phyloP scores from a whole-genome alignment of 2,329 filamentous ascomycete genomes.

The Raffaelea ambrosiae region DNA sequence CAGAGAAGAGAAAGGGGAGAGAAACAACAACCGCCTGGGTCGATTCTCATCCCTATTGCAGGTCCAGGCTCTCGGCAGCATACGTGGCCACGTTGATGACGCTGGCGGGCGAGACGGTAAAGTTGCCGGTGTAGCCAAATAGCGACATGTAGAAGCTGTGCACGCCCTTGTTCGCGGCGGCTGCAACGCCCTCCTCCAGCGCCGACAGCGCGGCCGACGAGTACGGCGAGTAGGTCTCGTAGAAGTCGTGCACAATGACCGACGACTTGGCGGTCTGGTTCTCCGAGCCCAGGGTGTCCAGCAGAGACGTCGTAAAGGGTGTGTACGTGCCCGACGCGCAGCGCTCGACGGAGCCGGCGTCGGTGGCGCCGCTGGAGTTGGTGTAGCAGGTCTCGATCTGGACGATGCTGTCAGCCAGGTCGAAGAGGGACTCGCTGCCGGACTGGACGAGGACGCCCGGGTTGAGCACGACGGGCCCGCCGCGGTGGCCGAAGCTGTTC shows the following conservation, averaged over 20 bases:
- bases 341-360: constrained; percentile 5
- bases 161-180: constrained; percentile 6
- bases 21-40: no score
- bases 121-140: constrained; percentile 10
- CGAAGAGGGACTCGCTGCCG: constrained; percentile 12
- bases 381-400: constrained; percentile 14
- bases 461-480: constrained; percentile 10
- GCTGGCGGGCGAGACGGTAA: constrained; percentile 7
- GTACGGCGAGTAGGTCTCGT: constrained; percentile 10
- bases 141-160: constrained; percentile 12
- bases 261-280: constrained; percentile 8
- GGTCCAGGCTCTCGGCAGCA: no score
- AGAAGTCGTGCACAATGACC: constrained; percentile 12
- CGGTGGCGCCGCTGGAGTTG: constrained; percentile 8
- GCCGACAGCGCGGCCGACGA: neutral
- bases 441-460: constrained; percentile 8
- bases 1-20: no score
- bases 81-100: constrained; percentile 9
- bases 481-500: neutral
- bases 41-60: no score
- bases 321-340: constrained; percentile 9
- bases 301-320: constrained; percentile 6
- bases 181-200: constrained; percentile 3
- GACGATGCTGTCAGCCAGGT: constrained; percentile 11
- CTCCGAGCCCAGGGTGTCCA: constrained; percentile 2